Base-by-base conservation (phyloP, 1,284 basidiomycete species). In the Anthracocystis panici-leucophaei region DNA sequence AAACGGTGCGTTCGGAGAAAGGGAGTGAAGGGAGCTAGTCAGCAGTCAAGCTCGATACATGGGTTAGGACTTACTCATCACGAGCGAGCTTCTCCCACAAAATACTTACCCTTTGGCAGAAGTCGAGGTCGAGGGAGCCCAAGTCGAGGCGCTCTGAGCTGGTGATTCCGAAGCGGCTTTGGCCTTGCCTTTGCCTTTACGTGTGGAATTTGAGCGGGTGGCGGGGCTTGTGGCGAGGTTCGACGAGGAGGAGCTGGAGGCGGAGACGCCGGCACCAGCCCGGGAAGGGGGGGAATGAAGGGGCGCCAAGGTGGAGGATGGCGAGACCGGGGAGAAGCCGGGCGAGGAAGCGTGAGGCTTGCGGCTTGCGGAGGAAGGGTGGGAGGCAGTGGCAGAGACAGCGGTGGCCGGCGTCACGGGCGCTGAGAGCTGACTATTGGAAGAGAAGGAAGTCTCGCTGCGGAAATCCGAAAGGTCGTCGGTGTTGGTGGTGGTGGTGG, bases 221-320 rank as follows among this genome's bases (percentile, higher is more conserved):
- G 53, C 52, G 23, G 45, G 52, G 21, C 11, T 27, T 38, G 57
- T 25, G 25, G 44, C 52, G 40, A 61, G 42, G 25, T 44, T 50
- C 20, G 48, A 42, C 18, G 65, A 57, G 27, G 58, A 56, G 31
- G 62, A 48, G 48, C 38, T 41, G 52, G 61, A 61, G 31, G 54
- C 54, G 42, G 65, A 42, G 5, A 50, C 31, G 38, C 49, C 46
- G 42, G 66, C 40, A 59, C 66, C 58, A 57, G 58, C 58, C 72
- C 66, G 49, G 38, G 62, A 65, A 23, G 68, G 68, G 68, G 63
- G 65, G 58, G 68, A 53, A 45, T 58, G 68, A 44, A 23, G 35
- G 27, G 62, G 58, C 68, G 63, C 54, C 68, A 71, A 65, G 63
- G 68, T 71, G 62, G 58, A 61, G 58, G 58, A 55, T 31, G 51